Evolutionary conservation across 768 basidiomycete species (phyloP), one percentile per base, ranked within the genome.

Genomic region (Rhizopogon rudus): DNA sequence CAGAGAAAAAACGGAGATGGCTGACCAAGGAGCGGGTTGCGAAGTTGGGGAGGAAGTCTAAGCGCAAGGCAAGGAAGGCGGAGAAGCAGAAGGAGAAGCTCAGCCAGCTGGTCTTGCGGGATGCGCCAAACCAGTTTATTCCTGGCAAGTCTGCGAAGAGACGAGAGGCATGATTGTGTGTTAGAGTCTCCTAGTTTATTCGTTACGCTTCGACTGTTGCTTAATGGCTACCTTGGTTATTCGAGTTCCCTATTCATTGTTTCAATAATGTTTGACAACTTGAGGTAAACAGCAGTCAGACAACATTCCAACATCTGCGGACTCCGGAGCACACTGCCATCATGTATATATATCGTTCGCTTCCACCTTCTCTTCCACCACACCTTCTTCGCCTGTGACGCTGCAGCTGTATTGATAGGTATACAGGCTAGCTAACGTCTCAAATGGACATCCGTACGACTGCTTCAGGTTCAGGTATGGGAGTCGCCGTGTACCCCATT

Each of bases 61-160:
- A 69, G 52, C 65, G 76, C 37, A 75, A 77, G 48, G 73, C 78
- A 57, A 76, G 75, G 50, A 78, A 79, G 58, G 72, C 65, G 20
- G 56, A 59, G 5, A 76, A 69, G 65, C 75, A 78, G 65, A 81
- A 77, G 65, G 83, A 83, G 72, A 79, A 84, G 40, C 75, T 77
- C 60, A 73, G 67, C 7, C 77, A 79, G 56, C 60, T 88, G 66
- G 72, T 75, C 29, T 72, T 87, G 60, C 70, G 71, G 59, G 77
- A 78, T 17, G 79, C 77, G 57, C 68, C 76, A 37, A 87, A 88
- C 73, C 86, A 88, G 61, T 73, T 81, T 55, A 73, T 85, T 53
- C 84, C 83, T 51, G 54, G 49, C 31, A 57, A 52, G 35, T 44
- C 54, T 41, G 40, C 53, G 41, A 61, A 57, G 44, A 60, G 48